phyloP scores from a whole-genome alignment of 1,284 basidiomycete species.

The Calocybe gambosa region DNA sequence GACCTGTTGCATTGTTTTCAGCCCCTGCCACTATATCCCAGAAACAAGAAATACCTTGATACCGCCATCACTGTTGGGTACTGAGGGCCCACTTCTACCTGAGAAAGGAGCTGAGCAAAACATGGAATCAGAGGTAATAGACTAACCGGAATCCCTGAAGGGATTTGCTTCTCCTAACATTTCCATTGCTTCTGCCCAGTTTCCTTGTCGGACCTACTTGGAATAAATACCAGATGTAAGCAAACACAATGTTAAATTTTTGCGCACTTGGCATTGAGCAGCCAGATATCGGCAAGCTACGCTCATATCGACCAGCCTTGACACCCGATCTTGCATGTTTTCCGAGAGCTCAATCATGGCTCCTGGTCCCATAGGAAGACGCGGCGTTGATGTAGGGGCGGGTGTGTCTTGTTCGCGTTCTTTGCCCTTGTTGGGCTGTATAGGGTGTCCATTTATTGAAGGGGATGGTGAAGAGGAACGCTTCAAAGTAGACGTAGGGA shows the following conservation, averaged over 20 bases:
- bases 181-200: constrained; percentile 90
- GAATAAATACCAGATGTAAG: not conserved
- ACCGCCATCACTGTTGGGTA: constrained; percentile 76
- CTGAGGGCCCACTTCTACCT: constrained; percentile 59
- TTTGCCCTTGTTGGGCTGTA: constrained; percentile 49
- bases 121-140: not conserved
- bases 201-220: constrained; percentile 73
- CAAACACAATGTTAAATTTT: constrained; percentile 20
- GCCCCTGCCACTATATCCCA: constrained; percentile 1
- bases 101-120: constrained; percentile 9
- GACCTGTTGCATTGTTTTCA: constrained; percentile 45
- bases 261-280: constrained; percentile 79
- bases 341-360: constrained; percentile 62
- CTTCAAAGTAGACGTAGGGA: constrained; percentile 46
- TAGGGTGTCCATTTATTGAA: constrained; percentile 37
- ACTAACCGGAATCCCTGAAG: constrained; percentile 63
- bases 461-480: constrained; percentile 27
- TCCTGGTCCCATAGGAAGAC: constrained; percentile 63
- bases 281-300: constrained; percentile 91
- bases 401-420: constrained; percentile 44
- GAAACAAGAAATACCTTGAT: constrained; percentile 57
- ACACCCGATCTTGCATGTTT: constrained; percentile 56
- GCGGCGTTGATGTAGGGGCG: constrained; percentile 34
- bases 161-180: constrained; percentile 91
- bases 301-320: constrained; percentile 83